Conservation (phyloP, 2,329 filamentous ascomycete genomes). For the Fusarium setosum region DNA sequence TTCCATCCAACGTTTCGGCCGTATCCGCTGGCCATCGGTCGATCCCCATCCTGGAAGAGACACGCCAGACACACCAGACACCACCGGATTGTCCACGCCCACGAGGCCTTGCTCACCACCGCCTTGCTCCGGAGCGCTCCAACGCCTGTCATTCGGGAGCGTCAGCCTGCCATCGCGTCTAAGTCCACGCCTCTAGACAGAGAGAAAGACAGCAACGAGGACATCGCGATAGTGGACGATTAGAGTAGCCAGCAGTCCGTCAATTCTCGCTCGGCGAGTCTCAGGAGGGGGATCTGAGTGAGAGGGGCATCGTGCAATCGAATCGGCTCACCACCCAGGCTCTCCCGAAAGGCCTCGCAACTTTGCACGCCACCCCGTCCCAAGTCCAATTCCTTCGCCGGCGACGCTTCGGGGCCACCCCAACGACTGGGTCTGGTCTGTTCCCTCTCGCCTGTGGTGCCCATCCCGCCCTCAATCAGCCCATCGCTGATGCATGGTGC, state of each 20-base stretch:
- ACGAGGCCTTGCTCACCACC: constrained; percentile 4
- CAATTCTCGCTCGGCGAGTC: constrained; percentile 19
- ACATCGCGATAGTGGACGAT: constrained; percentile 3
- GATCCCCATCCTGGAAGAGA: constrained; percentile 26
- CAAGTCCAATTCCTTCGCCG: constrained; percentile 9
- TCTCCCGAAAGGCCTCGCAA: constrained; percentile 37
- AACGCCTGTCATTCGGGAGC: constrained; percentile 4
- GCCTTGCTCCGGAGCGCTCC: constrained; percentile 2
- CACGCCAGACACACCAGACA: constrained; percentile 6
- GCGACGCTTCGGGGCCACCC: constrained; percentile 37
- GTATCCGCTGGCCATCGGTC: constrained; percentile 42
- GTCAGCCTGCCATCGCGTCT: constrained; percentile 22
- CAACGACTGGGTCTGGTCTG: constrained; percentile 26
- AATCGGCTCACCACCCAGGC: constrained; percentile 30
- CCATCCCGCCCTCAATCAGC: constrained; percentile 40
- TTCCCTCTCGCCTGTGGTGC: constrained; percentile 22
- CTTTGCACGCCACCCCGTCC: constrained; percentile 21
- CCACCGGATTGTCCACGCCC: constrained; percentile 3
- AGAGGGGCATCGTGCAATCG: constrained; percentile 8
- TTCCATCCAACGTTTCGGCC: constrained; percentile 40
- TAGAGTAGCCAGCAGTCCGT: constrained; percentile 11
- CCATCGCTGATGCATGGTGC: constrained; percentile 45
- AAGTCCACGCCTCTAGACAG: constrained; percentile 16
- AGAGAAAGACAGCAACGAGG: constrained; percentile 9
- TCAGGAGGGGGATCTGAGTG: constrained; percentile 9